Conservation (phyloP, 108 stramenopile genomes). For the Skeletonema costatum region DNA sequence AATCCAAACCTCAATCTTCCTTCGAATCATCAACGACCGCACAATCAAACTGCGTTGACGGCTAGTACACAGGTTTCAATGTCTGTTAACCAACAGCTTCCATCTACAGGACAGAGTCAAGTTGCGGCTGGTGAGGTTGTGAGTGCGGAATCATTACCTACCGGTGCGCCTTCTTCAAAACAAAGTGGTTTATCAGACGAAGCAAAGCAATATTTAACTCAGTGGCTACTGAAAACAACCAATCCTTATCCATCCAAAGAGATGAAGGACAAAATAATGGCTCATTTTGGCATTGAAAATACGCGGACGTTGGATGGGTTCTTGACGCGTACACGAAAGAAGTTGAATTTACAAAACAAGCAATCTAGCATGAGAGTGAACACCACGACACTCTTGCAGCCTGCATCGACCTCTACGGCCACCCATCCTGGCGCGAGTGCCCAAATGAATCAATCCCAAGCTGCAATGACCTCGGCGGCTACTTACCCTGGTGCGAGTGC, state of each 20-base stretch:
- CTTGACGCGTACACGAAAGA: constrained; percentile 31
- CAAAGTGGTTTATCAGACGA: constrained; percentile 22
- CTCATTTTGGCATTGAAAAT: constrained; percentile 22
- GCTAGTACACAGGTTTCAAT: not conserved
- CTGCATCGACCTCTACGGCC: not conserved
- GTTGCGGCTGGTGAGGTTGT: not conserved
- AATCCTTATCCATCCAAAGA: constrained; percentile 45
- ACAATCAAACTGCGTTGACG: not conserved
- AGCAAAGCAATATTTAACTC: constrained; percentile 35
- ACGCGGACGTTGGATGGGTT: constrained; percentile 35
- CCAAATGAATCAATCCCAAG: not conserved
- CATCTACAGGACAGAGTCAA: not conserved
- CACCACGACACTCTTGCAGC: not conserved
- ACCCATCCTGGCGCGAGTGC: not conserved
- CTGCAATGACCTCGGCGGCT: not conserved
- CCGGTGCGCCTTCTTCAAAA: not conserved
- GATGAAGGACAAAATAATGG: constrained; percentile 37
- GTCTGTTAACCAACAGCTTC: not conserved
- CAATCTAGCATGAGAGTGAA: not conserved
- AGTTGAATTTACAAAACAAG: constrained; percentile 1
- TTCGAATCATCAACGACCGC: not conserved
- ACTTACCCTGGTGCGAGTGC: not conserved
- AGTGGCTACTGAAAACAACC: constrained; percentile 26
- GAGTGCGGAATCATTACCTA: not conserved
- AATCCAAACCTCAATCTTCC: constrained; percentile 1